Evolutionary conservation across 805 yeast genomes (phyloP).

Genomic region (Hanseniaspora occidentalis): DNA sequence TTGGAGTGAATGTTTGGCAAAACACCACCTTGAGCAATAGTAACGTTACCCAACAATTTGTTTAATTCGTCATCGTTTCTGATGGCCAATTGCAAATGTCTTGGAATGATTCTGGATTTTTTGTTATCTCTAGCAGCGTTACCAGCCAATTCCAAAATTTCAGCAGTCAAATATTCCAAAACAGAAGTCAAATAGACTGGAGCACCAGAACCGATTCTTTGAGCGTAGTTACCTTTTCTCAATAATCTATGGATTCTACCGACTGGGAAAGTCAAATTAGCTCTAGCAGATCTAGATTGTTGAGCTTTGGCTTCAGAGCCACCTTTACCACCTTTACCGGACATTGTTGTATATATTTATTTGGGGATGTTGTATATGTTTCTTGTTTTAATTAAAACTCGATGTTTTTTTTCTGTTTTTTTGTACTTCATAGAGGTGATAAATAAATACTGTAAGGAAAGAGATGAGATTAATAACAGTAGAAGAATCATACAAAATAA

Average conservation of each 20-base stretch:
- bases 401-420: conserved; percentile 4
- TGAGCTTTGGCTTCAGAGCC: conserved; percentile 91
- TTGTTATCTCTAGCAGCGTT: conserved; percentile 99
- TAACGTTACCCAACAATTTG: conserved; percentile 84
- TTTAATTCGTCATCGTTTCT: conserved; percentile 98
- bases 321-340: conserved; percentile 79
- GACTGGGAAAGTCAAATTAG: conserved; percentile 98
- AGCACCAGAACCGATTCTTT: conserved; percentile 98
- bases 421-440: not conserved
- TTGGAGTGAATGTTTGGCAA: conserved; percentile 93
- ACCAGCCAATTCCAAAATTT: conserved; percentile 96
- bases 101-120: conserved; percentile 97
- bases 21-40: conserved; percentile 99
- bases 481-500: too few species aligned
- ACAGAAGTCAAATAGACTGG: conserved; percentile 97
- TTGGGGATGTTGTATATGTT: conserved; percentile 4
- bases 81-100: conserved; percentile 96
- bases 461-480: not conserved
- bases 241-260: conserved; percentile 97
- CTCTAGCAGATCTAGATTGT: conserved; percentile 96
- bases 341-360: conserved; percentile 39
- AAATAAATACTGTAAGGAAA: not conserved
- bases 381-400: conserved; percentile 5
- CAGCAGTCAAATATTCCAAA: conserved; percentile 93
- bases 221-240: conserved; percentile 96